Conservation (phyloP, 441 rosid species). For the Macaranga tanarius region DNA sequence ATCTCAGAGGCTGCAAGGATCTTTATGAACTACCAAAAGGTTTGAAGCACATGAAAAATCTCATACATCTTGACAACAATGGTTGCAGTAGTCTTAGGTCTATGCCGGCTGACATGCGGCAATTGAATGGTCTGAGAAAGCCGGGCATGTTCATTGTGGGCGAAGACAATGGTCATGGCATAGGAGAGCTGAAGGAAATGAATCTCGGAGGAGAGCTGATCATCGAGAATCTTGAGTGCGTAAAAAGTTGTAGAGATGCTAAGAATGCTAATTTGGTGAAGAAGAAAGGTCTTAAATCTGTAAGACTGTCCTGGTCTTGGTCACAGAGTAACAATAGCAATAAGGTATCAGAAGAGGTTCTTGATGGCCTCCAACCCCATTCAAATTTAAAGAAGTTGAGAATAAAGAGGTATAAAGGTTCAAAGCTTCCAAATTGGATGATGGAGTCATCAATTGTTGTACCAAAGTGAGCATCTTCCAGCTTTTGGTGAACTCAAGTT, state of each 20-base stretch:
- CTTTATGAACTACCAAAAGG: constrained; percentile 15
- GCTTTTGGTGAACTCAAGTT: constrained; percentile 23
- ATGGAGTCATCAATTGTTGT: background rate
- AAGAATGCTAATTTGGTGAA: constrained; percentile 15
- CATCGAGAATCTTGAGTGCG: constrained; percentile 15
- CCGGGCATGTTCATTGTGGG: constrained; percentile 13
- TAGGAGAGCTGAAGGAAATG: constrained; percentile 15
- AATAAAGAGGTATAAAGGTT: constrained; percentile 7
- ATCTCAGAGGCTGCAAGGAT: background rate
- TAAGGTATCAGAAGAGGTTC: background rate
- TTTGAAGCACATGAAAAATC: constrained; percentile 17
- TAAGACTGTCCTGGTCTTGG: constrained; percentile 6
- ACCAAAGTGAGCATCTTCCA: constrained; percentile 30
- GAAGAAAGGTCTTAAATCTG: constrained; percentile 15
- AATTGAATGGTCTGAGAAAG: background rate
- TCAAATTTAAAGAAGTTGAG: constrained; percentile 10
- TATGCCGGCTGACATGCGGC: constrained; percentile 14
- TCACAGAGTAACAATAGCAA: background rate
- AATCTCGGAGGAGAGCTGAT: constrained; percentile 15
- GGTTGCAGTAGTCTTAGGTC: background rate
- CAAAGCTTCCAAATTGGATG: constrained; percentile 20
- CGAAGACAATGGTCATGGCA: constrained; percentile 6
- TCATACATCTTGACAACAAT: background rate
- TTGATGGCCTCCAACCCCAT: constrained; percentile 25
- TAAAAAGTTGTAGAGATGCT: constrained; percentile 11